A percentile compares a stretch with the other conserved stretches of the same genome.
phyloP scores from a whole-genome alignment of 2,329 filamentous ascomycete species.

The Aspergillus costaricaensis region DNA sequence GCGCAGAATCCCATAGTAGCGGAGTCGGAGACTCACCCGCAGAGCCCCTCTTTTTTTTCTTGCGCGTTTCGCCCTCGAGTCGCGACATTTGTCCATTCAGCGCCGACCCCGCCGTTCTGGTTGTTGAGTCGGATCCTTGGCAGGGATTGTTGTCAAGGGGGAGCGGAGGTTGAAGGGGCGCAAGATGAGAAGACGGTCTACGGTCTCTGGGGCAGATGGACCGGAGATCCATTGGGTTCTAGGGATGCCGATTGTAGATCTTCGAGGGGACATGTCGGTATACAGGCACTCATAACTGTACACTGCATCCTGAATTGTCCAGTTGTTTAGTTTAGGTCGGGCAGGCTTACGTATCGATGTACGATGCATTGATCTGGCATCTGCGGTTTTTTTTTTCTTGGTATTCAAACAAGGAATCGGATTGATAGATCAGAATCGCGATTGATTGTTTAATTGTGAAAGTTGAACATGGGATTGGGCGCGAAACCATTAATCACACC shows the following conservation, averaged over 20 bases:
- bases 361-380: conserved; percentile 5
- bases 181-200: neutral
- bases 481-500: neutral
- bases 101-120: conserved; percentile 1
- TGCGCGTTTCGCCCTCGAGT: neutral
- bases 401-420: neutral
- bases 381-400: neutral
- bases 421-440: neutral
- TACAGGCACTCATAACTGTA: neutral
- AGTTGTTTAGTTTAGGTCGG: conserved; percentile 4
- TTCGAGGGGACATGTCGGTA: neutral
- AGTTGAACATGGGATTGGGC: neutral
- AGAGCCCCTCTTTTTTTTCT: conserved; percentile 15
- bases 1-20: conserved; percentile 8
- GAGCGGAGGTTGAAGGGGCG: neutral
- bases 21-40: conserved; percentile 11
- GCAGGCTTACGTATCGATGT: conserved; percentile 5
- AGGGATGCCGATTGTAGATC: conserved; percentile 6
- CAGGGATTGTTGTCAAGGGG: conserved; percentile 10
- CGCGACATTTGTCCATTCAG: neutral
- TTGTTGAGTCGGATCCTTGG: conserved; percentile 4
- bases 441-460: neutral
- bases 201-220: neutral
- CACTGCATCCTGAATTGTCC: neutral
- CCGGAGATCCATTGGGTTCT: conserved; percentile 3